Evolutionary conservation across 2,329 filamentous ascomycete genomes (phyloP), one percentile per base, ranked within the genome.

Genomic region (Colletotrichum agaves): DNA sequence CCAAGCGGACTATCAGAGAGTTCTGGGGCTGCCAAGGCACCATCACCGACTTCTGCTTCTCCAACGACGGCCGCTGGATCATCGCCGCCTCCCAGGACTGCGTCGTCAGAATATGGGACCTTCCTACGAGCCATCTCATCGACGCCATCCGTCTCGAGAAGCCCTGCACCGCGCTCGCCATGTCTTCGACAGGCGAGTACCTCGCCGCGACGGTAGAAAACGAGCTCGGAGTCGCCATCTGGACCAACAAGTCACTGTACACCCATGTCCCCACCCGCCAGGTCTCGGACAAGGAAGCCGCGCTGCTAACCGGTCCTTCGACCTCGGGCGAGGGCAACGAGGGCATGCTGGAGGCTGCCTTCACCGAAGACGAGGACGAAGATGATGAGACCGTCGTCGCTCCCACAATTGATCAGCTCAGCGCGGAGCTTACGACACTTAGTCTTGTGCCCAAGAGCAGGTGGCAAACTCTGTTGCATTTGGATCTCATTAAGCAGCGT

Each of bases 231-330:
- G 91, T 99, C n/a, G 91, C 93, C 72, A 88, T 99, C 53, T 99
- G 96, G 95, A 98, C 93, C 21, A 99, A 99, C 80, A 93, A 93
- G 75, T 91, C 92, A 0, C 84, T 98, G 1, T 99, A 97, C 83
- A 92, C 90, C 63, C 94, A 97, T 73, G 89, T 97, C 0, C 91
- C 94, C 0, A 97, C 94, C 1, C 86, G 91, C 19, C 93, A 96
- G 73, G 92, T 99, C 66, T 90, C 91, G 3, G 93, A 97, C 71
- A 86, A 88, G 61, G 90, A 93, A 52, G 88, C 97, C 47, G 83
- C 83, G 7, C 81, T 88, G 12, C 85, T 93, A 17, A 80, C 85
- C 5, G 87, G 86, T 2, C 94, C 94, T 0, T 94, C 92, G 0
- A 88, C 88, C 3, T 97, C 94, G 15, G 94, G 94, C 49, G 94